Percentiles rank a stretch among this genome's conserved stretches.
Conservation (phyloP, 305 asterid genomes). For the Fraxinus sp. region DNA sequence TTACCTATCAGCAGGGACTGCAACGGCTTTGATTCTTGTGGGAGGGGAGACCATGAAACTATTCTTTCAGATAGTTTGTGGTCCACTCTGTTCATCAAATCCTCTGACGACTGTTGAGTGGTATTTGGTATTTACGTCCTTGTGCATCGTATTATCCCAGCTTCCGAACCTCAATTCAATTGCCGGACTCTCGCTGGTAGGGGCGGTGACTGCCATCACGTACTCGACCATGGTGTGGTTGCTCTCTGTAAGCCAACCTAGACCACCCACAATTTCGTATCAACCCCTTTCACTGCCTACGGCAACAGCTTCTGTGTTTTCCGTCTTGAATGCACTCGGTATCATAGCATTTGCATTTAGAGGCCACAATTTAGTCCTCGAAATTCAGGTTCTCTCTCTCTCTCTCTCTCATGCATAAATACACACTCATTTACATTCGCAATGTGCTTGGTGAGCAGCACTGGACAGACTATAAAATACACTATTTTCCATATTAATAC, state of each 20-base stretch:
- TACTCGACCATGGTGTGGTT: constrained; percentile 95
- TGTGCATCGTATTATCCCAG: constrained; percentile 88
- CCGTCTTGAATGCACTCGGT: constrained; percentile 86
- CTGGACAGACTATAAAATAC: not conserved
- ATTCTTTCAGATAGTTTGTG: constrained; percentile 88
- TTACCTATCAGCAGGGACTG: constrained; percentile 94
- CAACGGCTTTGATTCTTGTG: constrained; percentile 81
- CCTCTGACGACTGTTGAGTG: constrained; percentile 96
- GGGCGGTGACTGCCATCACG: constrained; percentile 88
- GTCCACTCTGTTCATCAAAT: constrained; percentile 79
- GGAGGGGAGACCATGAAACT: constrained; percentile 99
- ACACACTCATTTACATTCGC: not conserved
- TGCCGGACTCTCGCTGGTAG: constrained; percentile 91
- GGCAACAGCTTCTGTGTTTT: constrained; percentile 52
- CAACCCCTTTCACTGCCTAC: constrained; percentile 69
- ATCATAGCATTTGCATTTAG: constrained; percentile 86
- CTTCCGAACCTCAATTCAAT: constrained; percentile 95
- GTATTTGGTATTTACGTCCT: constrained; percentile 91
- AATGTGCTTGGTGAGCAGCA: not conserved
- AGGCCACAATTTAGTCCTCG: constrained; percentile 89
- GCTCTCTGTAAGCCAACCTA: constrained; percentile 78
- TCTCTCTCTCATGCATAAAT: not conserved
- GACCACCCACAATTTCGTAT: constrained; percentile 79
- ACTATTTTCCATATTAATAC: not conserved
- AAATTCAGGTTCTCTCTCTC: constrained; percentile 64